Conservation (phyloP, 2,329 filamentous ascomycete species). For the Penicillium decumbens region DNA sequence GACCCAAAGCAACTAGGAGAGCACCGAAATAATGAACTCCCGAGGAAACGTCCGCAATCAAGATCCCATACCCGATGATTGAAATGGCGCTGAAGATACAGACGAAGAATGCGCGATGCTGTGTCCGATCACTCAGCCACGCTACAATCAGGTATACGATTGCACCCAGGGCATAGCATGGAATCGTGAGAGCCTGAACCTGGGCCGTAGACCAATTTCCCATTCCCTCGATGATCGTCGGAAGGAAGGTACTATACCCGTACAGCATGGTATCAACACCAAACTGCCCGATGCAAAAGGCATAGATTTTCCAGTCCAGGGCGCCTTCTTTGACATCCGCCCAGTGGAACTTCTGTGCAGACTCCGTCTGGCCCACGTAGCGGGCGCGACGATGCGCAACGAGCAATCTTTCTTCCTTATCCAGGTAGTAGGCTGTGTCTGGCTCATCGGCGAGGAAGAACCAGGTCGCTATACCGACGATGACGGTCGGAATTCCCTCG, state of each 20-base stretch:
- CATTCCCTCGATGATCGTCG: conserved; percentile 69
- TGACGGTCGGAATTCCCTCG: conserved; percentile 55
- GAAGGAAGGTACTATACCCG: conserved; percentile 71
- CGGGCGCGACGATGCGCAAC: conserved; percentile 49
- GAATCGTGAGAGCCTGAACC: conserved; percentile 72
- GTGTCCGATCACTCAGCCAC: conserved; percentile 62
- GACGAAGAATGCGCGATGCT: conserved; percentile 61
- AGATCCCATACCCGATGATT: conserved; percentile 63
- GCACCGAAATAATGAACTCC: conserved; percentile 71
- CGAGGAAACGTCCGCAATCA: conserved; percentile 57
- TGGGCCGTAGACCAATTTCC: conserved; percentile 60
- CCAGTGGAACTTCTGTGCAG: conserved; percentile 54
- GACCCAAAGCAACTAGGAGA: conserved; percentile 67
- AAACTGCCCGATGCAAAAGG: conserved; percentile 66
- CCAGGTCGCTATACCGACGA: conserved; percentile 54
- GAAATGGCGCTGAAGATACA: conserved; percentile 60
- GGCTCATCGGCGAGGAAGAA: conserved; percentile 63
- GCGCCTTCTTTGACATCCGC: conserved; percentile 63
- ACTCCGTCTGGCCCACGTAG: conserved; percentile 48
- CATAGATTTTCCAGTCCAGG: conserved; percentile 71
- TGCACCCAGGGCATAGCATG: conserved; percentile 70
- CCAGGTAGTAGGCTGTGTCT: conserved; percentile 59
- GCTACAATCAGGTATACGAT: conserved; percentile 64
- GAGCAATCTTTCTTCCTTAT: conserved; percentile 55
- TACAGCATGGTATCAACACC: conserved; percentile 73